Percentiles rank a stretch among this genome's conserved stretches.
Evolutionary conservation across 2,329 filamentous ascomycete genomes (phyloP).

Genomic region (Cyphellophora attinorum): DNA sequence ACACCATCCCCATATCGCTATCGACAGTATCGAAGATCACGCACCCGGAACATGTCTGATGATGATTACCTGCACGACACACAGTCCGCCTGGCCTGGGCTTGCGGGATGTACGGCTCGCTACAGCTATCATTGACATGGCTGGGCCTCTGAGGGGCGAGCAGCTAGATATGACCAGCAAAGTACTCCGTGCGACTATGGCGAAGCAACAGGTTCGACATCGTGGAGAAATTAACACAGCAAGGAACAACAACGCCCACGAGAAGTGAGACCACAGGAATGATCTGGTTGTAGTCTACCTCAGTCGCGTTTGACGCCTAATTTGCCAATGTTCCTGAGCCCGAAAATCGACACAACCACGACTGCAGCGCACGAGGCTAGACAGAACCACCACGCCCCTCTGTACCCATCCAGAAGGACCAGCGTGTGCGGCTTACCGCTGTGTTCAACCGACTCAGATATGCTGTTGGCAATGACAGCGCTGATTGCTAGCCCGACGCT

Average conservation of each 20-base stretch:
- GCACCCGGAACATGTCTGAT: too few relatives aligned
- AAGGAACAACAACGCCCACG: too few relatives aligned
- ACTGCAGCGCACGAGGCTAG: slow-evolving; percentile 35
- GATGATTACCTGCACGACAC: slow-evolving; percentile 19
- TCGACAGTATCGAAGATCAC: too few relatives aligned
- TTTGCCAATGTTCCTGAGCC: slow-evolving; percentile 37
- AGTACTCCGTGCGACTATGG: too few relatives aligned
- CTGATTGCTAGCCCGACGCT: slow-evolving; percentile 44
- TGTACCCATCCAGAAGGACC: slow-evolving; percentile 40
- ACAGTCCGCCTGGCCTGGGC: slow-evolving; percentile 16
- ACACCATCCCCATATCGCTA: too few relatives aligned
- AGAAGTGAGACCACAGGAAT: too few relatives aligned
- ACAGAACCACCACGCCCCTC: slow-evolving; percentile 44
- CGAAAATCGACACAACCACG: slow-evolving; percentile 24
- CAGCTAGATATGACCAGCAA: too few relatives aligned
- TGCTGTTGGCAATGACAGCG: slow-evolving; percentile 34
- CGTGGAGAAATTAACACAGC: too few relatives aligned
- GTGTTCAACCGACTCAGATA: slow-evolving; percentile 26
- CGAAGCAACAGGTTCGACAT: too few relatives aligned
- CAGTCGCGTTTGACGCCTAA: slow-evolving; percentile 37
- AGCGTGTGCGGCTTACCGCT: slow-evolving; percentile 18
- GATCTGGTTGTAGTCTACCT: too few relatives aligned
- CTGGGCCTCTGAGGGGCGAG: slow-evolving; percentile 6
- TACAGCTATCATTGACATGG: slow-evolving; percentile 7
- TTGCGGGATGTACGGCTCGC: slow-evolving; percentile 16